Conservation (phyloP, 2,329 filamentous ascomycete species). For the Rhytidhysteron rufulum region DNA sequence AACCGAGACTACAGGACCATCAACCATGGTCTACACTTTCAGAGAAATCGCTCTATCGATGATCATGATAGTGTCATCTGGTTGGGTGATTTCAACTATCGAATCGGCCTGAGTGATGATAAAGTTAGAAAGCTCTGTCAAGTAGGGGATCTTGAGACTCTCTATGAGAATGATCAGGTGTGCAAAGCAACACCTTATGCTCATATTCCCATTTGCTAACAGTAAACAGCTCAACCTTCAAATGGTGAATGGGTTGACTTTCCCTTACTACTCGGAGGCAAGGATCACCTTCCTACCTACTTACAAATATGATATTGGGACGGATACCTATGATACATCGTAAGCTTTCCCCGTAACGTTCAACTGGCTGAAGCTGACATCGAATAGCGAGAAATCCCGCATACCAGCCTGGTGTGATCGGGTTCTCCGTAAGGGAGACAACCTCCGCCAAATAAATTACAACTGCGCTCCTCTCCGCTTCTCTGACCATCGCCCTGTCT, state of each 20-base stretch:
- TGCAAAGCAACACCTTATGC: neutral
- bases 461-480: slow-evolving; percentile 77
- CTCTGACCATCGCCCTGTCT: slow-evolving; percentile 95
- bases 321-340: slow-evolving; percentile 88
- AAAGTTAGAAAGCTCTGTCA: slow-evolving; percentile 71
- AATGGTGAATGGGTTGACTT: slow-evolving; percentile 89
- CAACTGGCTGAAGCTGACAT: slow-evolving; percentile 23
- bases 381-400: slow-evolving; percentile 72
- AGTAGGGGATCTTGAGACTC: slow-evolving; percentile 65
- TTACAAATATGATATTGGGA: slow-evolving; percentile 91
- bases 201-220: slow-evolving; percentile 18
- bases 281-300: slow-evolving; percentile 86
- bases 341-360: slow-evolving; percentile 40
- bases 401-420: slow-evolving; percentile 98
- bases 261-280: slow-evolving; percentile 88
- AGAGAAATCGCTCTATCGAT: slow-evolving; percentile 84
- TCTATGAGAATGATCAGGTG: slow-evolving; percentile 91
- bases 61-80: slow-evolving; percentile 86
- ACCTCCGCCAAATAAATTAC: slow-evolving; percentile 79
- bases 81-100: slow-evolving; percentile 98
- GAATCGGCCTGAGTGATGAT: slow-evolving; percentile 80
- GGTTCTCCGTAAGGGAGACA: slow-evolving; percentile 79
- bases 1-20: slow-evolving; percentile 93
- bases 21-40: slow-evolving; percentile 80
- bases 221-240: slow-evolving; percentile 75